Evolutionary conservation across 2,329 filamentous ascomycete genomes (phyloP).

Genomic region (Nothophoma quercina): DNA sequence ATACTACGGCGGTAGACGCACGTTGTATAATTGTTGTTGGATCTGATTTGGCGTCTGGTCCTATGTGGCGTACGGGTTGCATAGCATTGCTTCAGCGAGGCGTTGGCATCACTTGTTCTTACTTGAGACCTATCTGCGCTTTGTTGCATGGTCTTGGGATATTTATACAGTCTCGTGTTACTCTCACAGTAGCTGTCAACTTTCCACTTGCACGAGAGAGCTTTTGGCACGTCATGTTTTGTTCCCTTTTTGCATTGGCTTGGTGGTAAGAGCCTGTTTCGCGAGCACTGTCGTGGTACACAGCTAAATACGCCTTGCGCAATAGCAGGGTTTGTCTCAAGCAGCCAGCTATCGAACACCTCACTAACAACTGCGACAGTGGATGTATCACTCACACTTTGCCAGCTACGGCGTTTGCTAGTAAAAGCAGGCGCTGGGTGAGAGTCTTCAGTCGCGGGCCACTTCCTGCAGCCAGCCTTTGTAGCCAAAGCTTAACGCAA

Average conservation of each 20-base stretch:
- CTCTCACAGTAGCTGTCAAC: background rate
- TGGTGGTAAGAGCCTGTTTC: background rate
- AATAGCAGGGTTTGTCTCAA: background rate
- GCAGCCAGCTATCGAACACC: background rate
- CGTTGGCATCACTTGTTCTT: constrained; percentile 8
- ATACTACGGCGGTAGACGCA: constrained; percentile 11
- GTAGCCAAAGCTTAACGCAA: too few relatives aligned
- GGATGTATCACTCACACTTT: too few relatives aligned
- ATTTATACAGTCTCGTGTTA: background rate
- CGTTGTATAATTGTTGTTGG: background rate
- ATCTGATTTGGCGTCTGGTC: background rate
- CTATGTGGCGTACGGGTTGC: background rate
- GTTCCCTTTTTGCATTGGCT: background rate
- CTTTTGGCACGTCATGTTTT: background rate
- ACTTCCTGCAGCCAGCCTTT: too few relatives aligned
- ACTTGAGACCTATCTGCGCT: background rate
- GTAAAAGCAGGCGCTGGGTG: background rate
- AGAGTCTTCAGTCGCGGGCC: too few relatives aligned
- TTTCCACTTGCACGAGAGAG: background rate
- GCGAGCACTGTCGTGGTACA: too few relatives aligned
- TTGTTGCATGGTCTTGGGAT: background rate
- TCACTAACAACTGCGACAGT: background rate
- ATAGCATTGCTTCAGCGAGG: constrained; percentile 14
- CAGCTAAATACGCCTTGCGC: background rate
- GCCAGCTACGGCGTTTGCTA: background rate